These are phyloP conservation scores for Apiospora kogelbergensis DNA, from an alignment of 2,329 filamentous ascomycete genomes.

Conservation along the genomic window DNA sequence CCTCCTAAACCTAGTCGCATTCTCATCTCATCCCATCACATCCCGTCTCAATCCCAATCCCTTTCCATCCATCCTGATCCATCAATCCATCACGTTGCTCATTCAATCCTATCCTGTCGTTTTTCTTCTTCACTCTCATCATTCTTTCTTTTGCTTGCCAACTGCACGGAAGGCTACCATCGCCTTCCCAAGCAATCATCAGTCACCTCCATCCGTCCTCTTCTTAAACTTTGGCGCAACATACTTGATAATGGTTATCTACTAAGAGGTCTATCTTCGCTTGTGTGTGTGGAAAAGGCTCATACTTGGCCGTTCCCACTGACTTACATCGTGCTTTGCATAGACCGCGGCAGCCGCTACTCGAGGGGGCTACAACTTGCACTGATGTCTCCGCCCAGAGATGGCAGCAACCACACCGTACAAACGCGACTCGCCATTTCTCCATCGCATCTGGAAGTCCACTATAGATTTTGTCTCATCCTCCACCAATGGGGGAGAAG, in stretches of 20 bases:
- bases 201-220: not conserved
- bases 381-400: slow-evolving; percentile 23
- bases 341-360: slow-evolving; percentile 4
- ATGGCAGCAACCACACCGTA: slow-evolving; percentile 50
- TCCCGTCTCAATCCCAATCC: slow-evolving; percentile 3
- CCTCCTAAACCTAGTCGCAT: slow-evolving; percentile 4
- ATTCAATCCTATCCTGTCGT: not conserved
- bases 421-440: slow-evolving; percentile 52
- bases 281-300: slow-evolving; percentile 3
- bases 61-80: slow-evolving; percentile 15
- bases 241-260: slow-evolving; percentile 1
- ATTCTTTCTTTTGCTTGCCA: not conserved
- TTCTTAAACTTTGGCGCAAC: not conserved
- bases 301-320: not conserved
- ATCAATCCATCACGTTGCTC: slow-evolving; percentile 14
- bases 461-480: slow-evolving; percentile 49
- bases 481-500: slow-evolving; percentile 37
- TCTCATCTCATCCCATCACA: not conserved
- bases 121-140: not conserved
- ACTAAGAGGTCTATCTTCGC: not conserved
- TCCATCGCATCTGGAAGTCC: slow-evolving; percentile 54
- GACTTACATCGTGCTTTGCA: slow-evolving; percentile 1
- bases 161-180: not conserved
- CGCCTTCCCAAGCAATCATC: not conserved
- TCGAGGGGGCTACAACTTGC: slow-evolving; percentile 6